Evolutionary conservation across 345 rosid genomes (phyloP).

Genomic region (Lepidium didymum): DNA sequence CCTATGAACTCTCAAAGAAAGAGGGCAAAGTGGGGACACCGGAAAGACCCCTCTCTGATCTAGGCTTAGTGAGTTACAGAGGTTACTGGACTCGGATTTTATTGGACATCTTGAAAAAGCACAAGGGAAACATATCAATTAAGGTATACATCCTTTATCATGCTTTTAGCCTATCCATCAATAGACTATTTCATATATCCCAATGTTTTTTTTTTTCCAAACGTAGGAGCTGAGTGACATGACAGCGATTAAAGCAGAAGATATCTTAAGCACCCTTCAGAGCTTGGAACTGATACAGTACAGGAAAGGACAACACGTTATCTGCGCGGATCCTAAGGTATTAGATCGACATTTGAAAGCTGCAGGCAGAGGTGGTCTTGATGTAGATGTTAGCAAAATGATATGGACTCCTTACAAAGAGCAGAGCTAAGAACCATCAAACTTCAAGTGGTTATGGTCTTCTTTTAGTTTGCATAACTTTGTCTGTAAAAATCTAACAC

Average conservation of each 20-base stretch:
- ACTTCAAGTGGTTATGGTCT: neutral
- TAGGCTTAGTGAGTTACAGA: slow-evolving; percentile 90
- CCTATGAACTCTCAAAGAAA: slow-evolving; percentile 97
- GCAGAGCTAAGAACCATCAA: slow-evolving; percentile 41
- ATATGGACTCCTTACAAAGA: slow-evolving; percentile 99
- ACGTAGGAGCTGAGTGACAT: slow-evolving; percentile 95
- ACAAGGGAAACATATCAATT: slow-evolving; percentile 96
- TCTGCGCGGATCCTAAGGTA: slow-evolving; percentile 96
- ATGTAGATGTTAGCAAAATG: slow-evolving; percentile 91
- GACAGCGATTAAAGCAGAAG: slow-evolving; percentile 98
- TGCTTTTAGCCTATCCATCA: neutral
- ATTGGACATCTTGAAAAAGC: slow-evolving; percentile 92
- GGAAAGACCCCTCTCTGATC: slow-evolving; percentile 97
- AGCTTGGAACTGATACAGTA: slow-evolving; percentile 94
- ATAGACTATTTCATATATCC: neutral
- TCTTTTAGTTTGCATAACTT: slow-evolving; percentile 4
- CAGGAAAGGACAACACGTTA: slow-evolving; percentile 97
- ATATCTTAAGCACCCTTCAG: slow-evolving; percentile 87
- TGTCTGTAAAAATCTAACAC: slow-evolving; percentile 18
- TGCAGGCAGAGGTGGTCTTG: slow-evolving; percentile 95
- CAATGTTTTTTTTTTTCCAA: neutral
- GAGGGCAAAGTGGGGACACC: slow-evolving; percentile 99
- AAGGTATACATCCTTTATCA: slow-evolving; percentile 44
- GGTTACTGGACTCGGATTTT: slow-evolving; percentile 98
- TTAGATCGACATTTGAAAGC: slow-evolving; percentile 97